A percentile compares a stretch with the other conserved stretches of the same genome.
Evolutionary conservation across 2,329 filamentous ascomycete genomes (phyloP).

Genomic region (Fusarium veterinarium): DNA sequence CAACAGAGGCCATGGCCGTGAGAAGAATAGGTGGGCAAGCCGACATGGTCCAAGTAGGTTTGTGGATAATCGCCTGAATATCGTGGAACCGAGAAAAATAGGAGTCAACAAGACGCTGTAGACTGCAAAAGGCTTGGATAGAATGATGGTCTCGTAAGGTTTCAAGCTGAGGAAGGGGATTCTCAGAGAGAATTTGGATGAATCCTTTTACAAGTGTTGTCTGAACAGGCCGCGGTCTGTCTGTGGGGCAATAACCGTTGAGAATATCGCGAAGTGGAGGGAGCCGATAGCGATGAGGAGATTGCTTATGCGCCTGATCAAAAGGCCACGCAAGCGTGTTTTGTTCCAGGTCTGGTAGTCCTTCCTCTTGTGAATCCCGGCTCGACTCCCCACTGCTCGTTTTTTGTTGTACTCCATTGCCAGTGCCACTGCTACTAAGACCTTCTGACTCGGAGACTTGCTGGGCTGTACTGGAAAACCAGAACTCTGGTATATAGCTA

Average conservation of each 20-base stretch:
- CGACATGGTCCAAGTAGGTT: neutral
- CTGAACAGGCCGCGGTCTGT: neutral
- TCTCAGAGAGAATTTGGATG: neutral
- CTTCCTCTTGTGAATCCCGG: neutral
- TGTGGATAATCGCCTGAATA: neutral
- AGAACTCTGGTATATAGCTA: neutral
- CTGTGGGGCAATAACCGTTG: neutral
- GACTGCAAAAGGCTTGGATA: neutral
- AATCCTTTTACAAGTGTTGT: neutral
- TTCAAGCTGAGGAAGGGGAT: neutral
- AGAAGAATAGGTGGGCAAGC: neutral
- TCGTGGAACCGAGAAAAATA: neutral
- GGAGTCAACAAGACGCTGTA: neutral
- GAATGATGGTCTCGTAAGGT: neutral
- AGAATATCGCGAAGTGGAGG: neutral
- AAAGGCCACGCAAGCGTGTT: neutral
- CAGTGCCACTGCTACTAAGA: accelerated
- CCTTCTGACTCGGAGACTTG: neutral
- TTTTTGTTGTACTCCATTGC: neutral
- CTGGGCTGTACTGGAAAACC: neutral
- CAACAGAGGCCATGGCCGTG: neutral
- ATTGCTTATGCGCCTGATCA: neutral
- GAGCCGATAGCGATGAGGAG: neutral
- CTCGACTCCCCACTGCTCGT: neutral
- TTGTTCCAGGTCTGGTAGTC: neutral